These are phyloP conservation scores for Ogataea ramenticola DNA, from an alignment of 805 yeast species.

Conservation along the genomic window DNA sequence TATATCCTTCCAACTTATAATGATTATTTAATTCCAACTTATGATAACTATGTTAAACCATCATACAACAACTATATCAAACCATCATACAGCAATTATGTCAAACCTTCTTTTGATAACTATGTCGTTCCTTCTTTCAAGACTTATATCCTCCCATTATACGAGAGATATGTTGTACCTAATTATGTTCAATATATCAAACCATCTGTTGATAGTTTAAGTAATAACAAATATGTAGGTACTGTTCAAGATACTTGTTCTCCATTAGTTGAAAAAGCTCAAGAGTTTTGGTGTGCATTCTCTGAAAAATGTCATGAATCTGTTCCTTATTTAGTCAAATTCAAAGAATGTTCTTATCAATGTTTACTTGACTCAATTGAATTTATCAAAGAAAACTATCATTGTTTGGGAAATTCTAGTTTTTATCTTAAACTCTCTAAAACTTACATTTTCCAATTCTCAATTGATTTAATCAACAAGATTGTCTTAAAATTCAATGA, in stretches of 20 bases:
- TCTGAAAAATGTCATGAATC: neutral
- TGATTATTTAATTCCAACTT: slow-evolving; percentile 14
- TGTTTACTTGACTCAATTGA: neutral
- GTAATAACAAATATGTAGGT: neutral
- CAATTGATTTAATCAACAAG: slow-evolving; percentile 4
- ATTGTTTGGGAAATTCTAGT: neutral
- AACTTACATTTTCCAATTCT: slow-evolving; percentile 3
- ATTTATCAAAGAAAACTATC: neutral
- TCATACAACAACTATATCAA: slow-evolving; percentile 1
- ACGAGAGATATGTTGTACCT: slow-evolving; percentile 4
- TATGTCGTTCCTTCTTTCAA: slow-evolving; percentile 2
- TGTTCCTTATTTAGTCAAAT: neutral
- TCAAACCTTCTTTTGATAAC: slow-evolving; percentile 3
- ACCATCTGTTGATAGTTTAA: slow-evolving; percentile 8
- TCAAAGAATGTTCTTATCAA: neutral
- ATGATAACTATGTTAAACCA: slow-evolving; percentile 5
- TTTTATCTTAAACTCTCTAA: neutral
- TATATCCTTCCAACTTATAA: slow-evolving; percentile 7
- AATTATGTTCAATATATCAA: slow-evolving; percentile 8
- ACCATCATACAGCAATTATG: neutral
- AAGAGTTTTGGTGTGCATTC: neutral
- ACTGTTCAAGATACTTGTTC: neutral
- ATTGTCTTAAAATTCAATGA: slow-evolving; percentile 6
- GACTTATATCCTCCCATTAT: slow-evolving; percentile 9
- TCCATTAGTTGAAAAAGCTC: neutral